Percentiles rank a stretch among this genome's conserved stretches.
phyloP scores from a whole-genome alignment of 768 basidiomycete genomes.

The Xanthoconium stramineum region DNA sequence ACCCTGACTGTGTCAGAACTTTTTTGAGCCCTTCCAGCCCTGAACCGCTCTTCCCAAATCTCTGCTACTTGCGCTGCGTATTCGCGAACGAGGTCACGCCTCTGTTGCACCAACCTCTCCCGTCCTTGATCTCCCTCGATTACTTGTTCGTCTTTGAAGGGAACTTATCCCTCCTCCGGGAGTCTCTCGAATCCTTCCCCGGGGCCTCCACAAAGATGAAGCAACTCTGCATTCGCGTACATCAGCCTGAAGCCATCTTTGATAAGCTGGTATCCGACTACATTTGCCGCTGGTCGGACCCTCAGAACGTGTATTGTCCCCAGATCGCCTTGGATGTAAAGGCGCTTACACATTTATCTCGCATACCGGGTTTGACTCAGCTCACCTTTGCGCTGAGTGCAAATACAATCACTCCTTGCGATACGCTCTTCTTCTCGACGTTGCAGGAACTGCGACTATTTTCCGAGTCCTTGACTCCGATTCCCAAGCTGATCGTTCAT shows the following conservation, averaged over 20 bases:
- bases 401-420: not conserved
- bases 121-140: not conserved
- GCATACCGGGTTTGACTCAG: not conserved
- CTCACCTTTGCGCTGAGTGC: not conserved
- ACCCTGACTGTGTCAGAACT: not conserved
- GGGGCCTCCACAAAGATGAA: not conserved
- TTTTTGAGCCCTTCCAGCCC: not conserved
- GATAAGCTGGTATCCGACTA: not conserved
- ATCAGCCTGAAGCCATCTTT: not conserved
- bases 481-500: not conserved
- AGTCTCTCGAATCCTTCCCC: not conserved
- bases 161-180: not conserved
- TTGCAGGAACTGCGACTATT: not conserved
- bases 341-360: conserved; percentile 2
- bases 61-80: not conserved
- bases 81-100: not conserved
- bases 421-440: not conserved
- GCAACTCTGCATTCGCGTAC: not conserved
- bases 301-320: not conserved
- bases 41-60: not conserved
- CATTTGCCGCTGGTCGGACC: conserved; percentile 6
- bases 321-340: not conserved
- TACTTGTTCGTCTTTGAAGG: not conserved
- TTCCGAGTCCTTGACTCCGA: not conserved
- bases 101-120: not conserved